Percentiles rank a stretch among this genome's conserved stretches.
phyloP scores from a whole-genome alignment of 306 rosid species.

The Glycine latifolia region DNA sequence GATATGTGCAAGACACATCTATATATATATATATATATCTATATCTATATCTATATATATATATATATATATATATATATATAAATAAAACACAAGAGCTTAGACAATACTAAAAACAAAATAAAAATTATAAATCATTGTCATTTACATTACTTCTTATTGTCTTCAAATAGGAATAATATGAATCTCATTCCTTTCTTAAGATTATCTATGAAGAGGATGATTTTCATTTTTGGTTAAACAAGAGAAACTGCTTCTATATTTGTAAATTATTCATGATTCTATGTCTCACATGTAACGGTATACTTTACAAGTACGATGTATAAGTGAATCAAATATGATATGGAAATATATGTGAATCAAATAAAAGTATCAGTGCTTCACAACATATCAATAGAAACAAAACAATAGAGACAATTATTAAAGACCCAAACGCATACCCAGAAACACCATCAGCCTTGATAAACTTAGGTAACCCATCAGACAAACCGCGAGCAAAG shows the following conservation, averaged over 20 bases:
- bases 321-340: background rate
- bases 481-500: slow-evolving; percentile 78
- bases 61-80: no score
- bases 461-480: slow-evolving; percentile 76
- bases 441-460: slow-evolving; percentile 73
- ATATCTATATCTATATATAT: no score
- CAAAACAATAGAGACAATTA: background rate
- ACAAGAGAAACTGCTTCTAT: background rate
- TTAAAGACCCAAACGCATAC: slow-evolving; percentile 40
- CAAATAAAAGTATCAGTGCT: background rate
- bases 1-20: background rate
- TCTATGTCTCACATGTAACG: background rate
- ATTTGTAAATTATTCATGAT: background rate
- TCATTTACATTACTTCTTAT: no score
- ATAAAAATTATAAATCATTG: no score
- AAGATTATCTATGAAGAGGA: background rate
- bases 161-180: no score
- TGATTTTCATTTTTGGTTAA: no score
- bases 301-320: no score
- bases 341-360: background rate
- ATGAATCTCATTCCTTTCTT: background rate
- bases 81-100: no score
- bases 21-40: no score
- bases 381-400: background rate
- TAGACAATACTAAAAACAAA: no score